Conservation (phyloP, 192 early-diverging fungal genomes). For the Gaertneriomyces sp. region DNA sequence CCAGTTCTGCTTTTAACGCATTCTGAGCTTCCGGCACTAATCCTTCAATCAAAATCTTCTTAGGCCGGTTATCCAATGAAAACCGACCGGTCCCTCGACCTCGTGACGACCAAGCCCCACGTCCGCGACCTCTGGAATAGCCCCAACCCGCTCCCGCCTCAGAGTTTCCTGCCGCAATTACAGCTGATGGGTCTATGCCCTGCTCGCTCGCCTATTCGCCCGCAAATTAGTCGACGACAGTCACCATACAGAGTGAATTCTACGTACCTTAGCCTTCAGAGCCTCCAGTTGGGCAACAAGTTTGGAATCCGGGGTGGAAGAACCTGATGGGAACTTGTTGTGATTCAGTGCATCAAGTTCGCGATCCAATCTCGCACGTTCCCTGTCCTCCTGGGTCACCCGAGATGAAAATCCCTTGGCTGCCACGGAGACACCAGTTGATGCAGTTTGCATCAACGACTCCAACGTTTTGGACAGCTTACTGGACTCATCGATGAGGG, state of each 20-base stretch:
- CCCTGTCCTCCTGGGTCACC: conserved; percentile 36
- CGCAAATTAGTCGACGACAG: conserved; percentile 5
- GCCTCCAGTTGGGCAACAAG: conserved; percentile 56
- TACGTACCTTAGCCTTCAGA: conserved; percentile 59
- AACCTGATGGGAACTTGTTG: neutral
- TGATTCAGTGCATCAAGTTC: conserved; percentile 48
- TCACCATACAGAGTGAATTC: neutral
- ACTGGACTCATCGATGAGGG: conserved; percentile 19
- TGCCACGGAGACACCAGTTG: conserved; percentile 3
- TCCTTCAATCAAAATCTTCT: conserved; percentile 63
- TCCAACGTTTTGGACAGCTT: conserved; percentile 19
- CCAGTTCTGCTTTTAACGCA: conserved; percentile 58
- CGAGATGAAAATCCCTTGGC: neutral
- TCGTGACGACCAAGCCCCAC: conserved; percentile 43
- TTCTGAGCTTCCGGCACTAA: conserved; percentile 40
- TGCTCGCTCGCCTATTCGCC: conserved; percentile 35
- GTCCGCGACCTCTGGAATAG: conserved; percentile 27
- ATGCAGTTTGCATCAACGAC: conserved; percentile 12
- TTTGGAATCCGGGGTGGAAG: conserved; percentile 7
- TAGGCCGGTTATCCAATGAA: conserved; percentile 69
- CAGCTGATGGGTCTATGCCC: conserved; percentile 39
- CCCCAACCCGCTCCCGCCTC: conserved; percentile 27
- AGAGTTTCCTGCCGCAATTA: conserved; percentile 7
- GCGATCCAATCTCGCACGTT: conserved; percentile 47
- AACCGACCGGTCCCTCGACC: conserved; percentile 48